Conservation (phyloP, 2,329 filamentous ascomycete genomes). For the Hymenoscyphus albidus region DNA sequence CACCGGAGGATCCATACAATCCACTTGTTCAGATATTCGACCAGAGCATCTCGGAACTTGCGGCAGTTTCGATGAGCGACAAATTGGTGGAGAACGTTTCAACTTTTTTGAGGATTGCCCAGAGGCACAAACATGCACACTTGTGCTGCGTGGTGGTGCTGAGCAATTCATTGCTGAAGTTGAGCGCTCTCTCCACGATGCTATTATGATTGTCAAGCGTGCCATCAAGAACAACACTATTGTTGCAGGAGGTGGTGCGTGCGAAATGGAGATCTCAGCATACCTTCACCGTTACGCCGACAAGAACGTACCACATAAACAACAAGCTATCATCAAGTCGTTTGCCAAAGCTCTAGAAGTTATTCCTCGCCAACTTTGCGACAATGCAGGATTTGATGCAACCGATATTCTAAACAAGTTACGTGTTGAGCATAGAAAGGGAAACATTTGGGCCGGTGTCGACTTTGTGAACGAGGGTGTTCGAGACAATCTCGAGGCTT, state of each 20-base stretch:
- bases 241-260: constrained; percentile 89
- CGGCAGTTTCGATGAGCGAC: constrained; percentile 86
- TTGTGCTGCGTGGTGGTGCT: constrained; percentile 90
- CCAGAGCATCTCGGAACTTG: constrained; percentile 87
- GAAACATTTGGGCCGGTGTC: constrained; percentile 89
- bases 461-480: constrained; percentile 93
- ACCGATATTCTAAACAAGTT: constrained; percentile 97
- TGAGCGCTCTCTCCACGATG: constrained; percentile 94
- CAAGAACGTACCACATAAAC: constrained; percentile 88
- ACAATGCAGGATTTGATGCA: constrained; percentile 97
- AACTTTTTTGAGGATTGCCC: constrained; percentile 98
- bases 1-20: constrained; percentile 87
- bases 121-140: constrained; percentile 91
- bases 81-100: constrained; percentile 95
- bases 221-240: constrained; percentile 93
- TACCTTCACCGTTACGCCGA: constrained; percentile 92
- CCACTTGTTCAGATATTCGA: constrained; percentile 93
- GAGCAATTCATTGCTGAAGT: constrained; percentile 99
- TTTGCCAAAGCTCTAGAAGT: constrained; percentile 97
- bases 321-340: constrained; percentile 95
- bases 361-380: constrained; percentile 93
- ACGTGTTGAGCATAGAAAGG: constrained; percentile 92
- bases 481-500: constrained; percentile 87
- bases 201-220: constrained; percentile 99
- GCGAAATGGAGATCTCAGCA: constrained; percentile 94